Percentiles rank a stretch among this genome's conserved stretches.
Conservation (phyloP, 1,284 basidiomycete genomes). For the Tremellales sp. region DNA sequence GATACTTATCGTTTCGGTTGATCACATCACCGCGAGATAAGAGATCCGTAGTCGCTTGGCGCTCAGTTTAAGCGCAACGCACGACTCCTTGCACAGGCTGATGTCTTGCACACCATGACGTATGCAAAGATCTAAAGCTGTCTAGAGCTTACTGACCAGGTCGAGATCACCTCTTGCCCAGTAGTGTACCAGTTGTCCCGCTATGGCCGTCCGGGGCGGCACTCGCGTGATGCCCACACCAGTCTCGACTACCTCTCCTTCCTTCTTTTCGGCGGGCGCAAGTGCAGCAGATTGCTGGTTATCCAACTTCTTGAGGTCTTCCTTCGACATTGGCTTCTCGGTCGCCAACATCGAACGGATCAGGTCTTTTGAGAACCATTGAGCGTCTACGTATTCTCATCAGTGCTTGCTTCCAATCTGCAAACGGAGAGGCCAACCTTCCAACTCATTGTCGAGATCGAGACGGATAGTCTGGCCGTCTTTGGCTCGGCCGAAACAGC, state of each 20-base stretch:
- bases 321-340: too few species aligned
- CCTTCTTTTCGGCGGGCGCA: conserved; percentile 39
- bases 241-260: conserved; percentile 27
- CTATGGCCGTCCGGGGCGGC: conserved; percentile 66
- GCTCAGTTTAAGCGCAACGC: too few species aligned
- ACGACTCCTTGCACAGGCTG: too few species aligned
- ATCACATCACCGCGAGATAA: too few species aligned
- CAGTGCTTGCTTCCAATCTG: neutral
- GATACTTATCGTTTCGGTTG: too few species aligned
- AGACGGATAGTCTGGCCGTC: conserved; percentile 71
- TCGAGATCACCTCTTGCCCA: conserved; percentile 58
- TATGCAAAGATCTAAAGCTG: too few species aligned
- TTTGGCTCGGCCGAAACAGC: conserved; percentile 67
- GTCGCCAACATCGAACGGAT: conserved; percentile 58
- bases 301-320: conserved; percentile 61
- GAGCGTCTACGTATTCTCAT: conserved; percentile 60
- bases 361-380: conserved; percentile 80
- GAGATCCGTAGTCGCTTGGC: too few species aligned
- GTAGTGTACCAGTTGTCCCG: conserved; percentile 62
- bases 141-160: conserved; percentile 36
- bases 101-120: too few species aligned
- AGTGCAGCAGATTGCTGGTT: conserved; percentile 44
- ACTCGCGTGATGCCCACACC: conserved; percentile 59
- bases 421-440: conserved; percentile 54
- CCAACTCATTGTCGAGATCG: conserved; percentile 95